Base-by-base conservation (phyloP, 192 early-diverging fungal genomes). In the Thamnidium elegans region DNA sequence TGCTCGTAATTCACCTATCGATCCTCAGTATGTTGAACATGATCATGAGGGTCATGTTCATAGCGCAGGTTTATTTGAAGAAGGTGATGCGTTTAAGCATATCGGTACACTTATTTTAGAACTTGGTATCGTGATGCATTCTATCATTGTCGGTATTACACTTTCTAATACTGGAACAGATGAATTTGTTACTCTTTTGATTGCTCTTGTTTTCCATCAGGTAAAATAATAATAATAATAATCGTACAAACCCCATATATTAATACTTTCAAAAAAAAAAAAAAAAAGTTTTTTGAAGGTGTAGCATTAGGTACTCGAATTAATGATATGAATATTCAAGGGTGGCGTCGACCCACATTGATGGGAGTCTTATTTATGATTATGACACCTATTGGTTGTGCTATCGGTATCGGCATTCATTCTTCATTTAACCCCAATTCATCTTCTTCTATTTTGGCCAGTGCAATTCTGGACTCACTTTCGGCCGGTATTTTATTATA, bases 401-500 rank as follows among this genome's bases (percentile, higher is more conserved):
- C 80, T 14, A 87, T 94, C 54, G 93, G 93, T 55, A 87, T 93
- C 58, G 87, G 84, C 15, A 69, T 94, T 15, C 81, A 80, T 56
- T 77, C 81, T 42, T 79, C 80, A 26, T 91, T 87, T 78, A 83
- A 85, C 50, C 74, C 80, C 0, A 82, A 84, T 66, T 84, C 82
- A 47, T 71, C 80, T 2, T 56, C 81, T 4, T 69, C 84, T 17
- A 67, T 94, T 50, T 74, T 90, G 3, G 69, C 81, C 50, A 84
- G 80, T 60, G 92, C 88, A 31, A 79, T 92, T 45, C 72, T 92
- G 19, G 88, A 94, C 66, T 81, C 88, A 32, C 69, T 92, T 13
- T 84, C 87, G 9, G 87, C 89, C n/a, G 91, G 92, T 63, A 92
- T 93, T 30, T 71, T 94, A 42, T 26, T 92, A 8, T 93, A 93